phyloP scores from a whole-genome alignment of 345 rosid species.

The Capsella bursapastoris region DNA sequence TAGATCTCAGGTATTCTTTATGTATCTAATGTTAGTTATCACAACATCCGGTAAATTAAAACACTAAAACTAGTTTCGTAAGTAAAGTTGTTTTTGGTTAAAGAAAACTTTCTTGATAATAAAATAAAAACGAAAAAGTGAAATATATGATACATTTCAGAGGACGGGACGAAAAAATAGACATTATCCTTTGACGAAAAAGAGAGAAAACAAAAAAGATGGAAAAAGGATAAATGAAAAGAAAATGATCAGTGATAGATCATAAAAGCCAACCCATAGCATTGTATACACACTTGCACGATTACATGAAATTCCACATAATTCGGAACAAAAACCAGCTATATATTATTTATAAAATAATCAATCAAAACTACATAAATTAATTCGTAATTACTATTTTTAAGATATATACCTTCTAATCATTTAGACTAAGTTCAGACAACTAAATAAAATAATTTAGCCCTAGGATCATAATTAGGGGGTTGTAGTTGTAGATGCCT shows the following conservation, averaged over 20 bases:
- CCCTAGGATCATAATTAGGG: constrained; percentile 17
- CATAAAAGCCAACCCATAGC: constrained; percentile 39
- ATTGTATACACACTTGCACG: constrained; percentile 39
- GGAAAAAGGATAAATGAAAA: neutral
- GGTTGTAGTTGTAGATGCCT: constrained; percentile 15
- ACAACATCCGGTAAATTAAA: neutral
- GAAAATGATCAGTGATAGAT: constrained; percentile 21
- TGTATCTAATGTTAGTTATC: neutral
- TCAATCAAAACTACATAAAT: neutral
- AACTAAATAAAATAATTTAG: neutral
- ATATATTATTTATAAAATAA: neutral
- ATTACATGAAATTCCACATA: constrained; percentile 26
- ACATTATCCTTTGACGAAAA: constrained; percentile 26
- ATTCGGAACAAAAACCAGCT: constrained; percentile 31
- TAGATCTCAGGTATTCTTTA: neutral
- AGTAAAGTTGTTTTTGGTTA: neutral
- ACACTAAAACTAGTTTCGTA: neutral
- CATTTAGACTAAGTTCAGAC: neutral
- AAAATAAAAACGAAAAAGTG: neutral
- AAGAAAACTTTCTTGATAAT: neutral
- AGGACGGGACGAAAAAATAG: constrained; percentile 5
- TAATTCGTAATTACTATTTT: neutral
- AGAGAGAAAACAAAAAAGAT: neutral
- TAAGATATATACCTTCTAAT: constrained; percentile 6
- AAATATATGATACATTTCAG: neutral